Conservation (phyloP, 352 stramenopile species). For the Phytophthora melonis region DNA sequence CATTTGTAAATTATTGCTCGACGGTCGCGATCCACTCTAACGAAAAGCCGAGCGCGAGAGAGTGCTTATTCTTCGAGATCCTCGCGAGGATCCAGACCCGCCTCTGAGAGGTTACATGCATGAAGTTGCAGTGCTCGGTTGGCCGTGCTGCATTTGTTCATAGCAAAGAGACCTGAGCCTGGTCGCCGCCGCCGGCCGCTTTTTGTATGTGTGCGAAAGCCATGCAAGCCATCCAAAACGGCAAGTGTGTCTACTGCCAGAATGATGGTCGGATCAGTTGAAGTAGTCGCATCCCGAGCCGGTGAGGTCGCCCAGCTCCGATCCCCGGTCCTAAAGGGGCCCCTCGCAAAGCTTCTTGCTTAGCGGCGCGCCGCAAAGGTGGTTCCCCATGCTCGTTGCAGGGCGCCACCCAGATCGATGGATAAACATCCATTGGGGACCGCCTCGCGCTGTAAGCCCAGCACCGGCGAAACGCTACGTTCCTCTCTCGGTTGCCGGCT, state of each 20-base stretch:
- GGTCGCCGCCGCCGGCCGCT: background rate
- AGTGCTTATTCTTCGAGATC: slow-evolving; percentile 33
- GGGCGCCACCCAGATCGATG: background rate
- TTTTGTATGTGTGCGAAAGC: slow-evolving; percentile 13
- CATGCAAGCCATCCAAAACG: slow-evolving; percentile 24
- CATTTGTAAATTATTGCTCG: background rate
- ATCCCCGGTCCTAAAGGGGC: background rate
- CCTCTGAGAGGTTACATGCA: no score
- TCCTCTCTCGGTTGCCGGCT: slow-evolving; percentile 26
- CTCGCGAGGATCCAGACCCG: background rate
- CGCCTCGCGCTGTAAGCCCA: background rate
- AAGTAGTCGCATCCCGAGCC: slow-evolving; percentile 6
- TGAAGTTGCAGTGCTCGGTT: no score
- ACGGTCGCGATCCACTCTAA: background rate
- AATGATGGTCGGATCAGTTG: slow-evolving; percentile 36
- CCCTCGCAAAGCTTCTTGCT: background rate
- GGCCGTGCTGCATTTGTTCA: background rate
- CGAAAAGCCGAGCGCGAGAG: slow-evolving; percentile 42
- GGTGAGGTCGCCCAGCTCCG: background rate
- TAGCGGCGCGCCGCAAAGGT: no score
- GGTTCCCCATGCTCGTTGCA: background rate
- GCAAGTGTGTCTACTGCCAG: slow-evolving; percentile 18
- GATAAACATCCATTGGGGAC: background rate
- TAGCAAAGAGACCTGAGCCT: background rate
- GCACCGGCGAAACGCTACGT: slow-evolving; percentile 25